These are phyloP conservation scores for Coniosporium tulheliwenetii DNA, from an alignment of 2,329 filamentous ascomycete genomes.

Conservation along the genomic window DNA sequence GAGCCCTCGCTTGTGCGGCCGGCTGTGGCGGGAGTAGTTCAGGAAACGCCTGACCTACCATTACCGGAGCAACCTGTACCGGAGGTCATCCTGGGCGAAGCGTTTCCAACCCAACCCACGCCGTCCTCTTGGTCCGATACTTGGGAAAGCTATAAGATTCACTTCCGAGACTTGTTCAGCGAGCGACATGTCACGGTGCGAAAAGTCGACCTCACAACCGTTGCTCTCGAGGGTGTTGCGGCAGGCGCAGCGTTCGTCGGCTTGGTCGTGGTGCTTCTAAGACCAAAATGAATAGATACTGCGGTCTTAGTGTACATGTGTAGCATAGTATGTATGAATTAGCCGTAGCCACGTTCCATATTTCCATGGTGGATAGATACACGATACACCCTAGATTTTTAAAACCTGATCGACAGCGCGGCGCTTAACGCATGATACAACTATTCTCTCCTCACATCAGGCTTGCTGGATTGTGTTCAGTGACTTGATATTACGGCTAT, in stretches of 20 bases:
- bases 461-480: too few relatives aligned
- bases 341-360: too few relatives aligned
- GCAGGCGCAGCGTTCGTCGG: conserved; percentile 21
- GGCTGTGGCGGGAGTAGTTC: not conserved
- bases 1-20: not conserved
- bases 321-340: not conserved
- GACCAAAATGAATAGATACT: conserved; percentile 8
- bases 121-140: not conserved
- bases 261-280: conserved; percentile 16
- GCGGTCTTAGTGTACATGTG: not conserved
- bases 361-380: too few relatives aligned
- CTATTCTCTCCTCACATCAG: too few relatives aligned
- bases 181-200: conserved; percentile 27
- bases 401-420: too few relatives aligned
- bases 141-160: not conserved
- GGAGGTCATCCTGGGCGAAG: not conserved
- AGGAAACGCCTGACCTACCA: not conserved
- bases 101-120: not conserved
- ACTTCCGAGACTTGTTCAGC: conserved; percentile 22
- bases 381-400: too few relatives aligned
- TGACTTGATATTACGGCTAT: too few relatives aligned
- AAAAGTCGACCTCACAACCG: conserved; percentile 28
- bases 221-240: conserved; percentile 27
- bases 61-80: not conserved
- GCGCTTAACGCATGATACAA: too few relatives aligned